Evolutionary conservation across 2,329 filamentous ascomycete species (phyloP).

Genomic region (Xylariaceae sp.): DNA sequence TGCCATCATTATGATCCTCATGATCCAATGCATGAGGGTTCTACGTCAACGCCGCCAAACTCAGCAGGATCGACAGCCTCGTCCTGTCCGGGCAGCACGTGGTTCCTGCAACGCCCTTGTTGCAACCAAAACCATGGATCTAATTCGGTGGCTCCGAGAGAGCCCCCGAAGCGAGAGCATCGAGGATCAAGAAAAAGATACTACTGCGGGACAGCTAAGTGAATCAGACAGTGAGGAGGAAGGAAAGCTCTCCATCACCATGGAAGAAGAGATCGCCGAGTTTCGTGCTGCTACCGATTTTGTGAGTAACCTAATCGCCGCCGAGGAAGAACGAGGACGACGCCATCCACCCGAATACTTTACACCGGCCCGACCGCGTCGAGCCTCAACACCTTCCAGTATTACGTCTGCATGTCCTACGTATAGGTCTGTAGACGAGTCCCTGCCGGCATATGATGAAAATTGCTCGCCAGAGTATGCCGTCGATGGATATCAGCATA

Average conservation of each 20-base stretch:
- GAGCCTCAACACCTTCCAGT: constrained; percentile 25
- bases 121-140: constrained; percentile 28
- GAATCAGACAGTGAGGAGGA: constrained; percentile 29
- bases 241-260: constrained; percentile 35
- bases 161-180: constrained; percentile 20
- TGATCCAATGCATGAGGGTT: constrained; percentile 15
- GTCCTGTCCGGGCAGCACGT: constrained; percentile 11
- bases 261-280: constrained; percentile 48
- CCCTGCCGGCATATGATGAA: constrained; percentile 42
- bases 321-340: constrained; percentile 37
- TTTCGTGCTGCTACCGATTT: constrained; percentile 45
- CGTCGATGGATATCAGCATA: constrained; percentile 43
- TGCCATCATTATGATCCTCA: constrained; percentile 8
- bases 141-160: constrained; percentile 32
- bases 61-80: constrained; percentile 13
- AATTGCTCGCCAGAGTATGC: constrained; percentile 36
- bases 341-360: constrained; percentile 20
- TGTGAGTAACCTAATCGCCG: constrained; percentile 44
- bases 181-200: constrained; percentile 38
- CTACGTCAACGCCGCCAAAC: constrained; percentile 15
- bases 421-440: constrained; percentile 36
- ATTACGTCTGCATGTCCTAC: constrained; percentile 33
- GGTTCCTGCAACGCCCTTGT: constrained; percentile 25
- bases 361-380: constrained; percentile 20
- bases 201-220: constrained; percentile 29